Base-by-base conservation (phyloP, 176 grass and related monocot species). In the Tillandsia fasciculata region DNA sequence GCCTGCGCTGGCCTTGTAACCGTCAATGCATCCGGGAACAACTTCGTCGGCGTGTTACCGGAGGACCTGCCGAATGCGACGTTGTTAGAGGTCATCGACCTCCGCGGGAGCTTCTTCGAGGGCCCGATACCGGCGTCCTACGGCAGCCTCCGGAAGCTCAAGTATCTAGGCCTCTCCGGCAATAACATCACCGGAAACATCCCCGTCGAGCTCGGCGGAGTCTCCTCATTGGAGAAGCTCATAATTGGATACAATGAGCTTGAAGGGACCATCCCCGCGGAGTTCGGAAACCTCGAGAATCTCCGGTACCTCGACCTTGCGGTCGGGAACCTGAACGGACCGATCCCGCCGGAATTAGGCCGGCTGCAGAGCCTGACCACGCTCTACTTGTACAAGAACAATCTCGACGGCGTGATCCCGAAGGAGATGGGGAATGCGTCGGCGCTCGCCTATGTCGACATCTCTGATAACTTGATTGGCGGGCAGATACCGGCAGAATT, bases 111-210 rank as follows among this genome's bases (percentile, higher is more conserved):
- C 70, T 97, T 97, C 84, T 97, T 92, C 76, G 68, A 47, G 11
- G 93, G 93, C 0, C 49, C 15, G 67, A 90, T 97, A 59, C 93
- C 89, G 23, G 71, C 67, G 23, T 80, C 89, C 1, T 97, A 97
- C 83, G 56, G 77, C 58, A 89, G 76, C 52, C 87, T 96, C n/a
- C 76, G 81, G 50, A 79, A 82, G 79, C 86, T 96, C 53, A 84
- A 66, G 83, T 89, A 92, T 69, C 63, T 96, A 4, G 92, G 83
- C 52, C 88, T 96, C 73, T 96, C 88, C 3, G 88, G 88, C 22
- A 96, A 96, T 79, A 92, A 96, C 76, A 71, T 96, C 64, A 91
- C 88, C 28, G 92, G 92, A 51, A 74, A 83, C 75, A 92, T 96
- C 63, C 92, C 93, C 1, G 29, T 64, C 26, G 93, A 92, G 75